These are phyloP conservation scores for Solanum gandarillasii DNA, from an alignment of 257 asterid genomes.

Conservation along the genomic window DNA sequence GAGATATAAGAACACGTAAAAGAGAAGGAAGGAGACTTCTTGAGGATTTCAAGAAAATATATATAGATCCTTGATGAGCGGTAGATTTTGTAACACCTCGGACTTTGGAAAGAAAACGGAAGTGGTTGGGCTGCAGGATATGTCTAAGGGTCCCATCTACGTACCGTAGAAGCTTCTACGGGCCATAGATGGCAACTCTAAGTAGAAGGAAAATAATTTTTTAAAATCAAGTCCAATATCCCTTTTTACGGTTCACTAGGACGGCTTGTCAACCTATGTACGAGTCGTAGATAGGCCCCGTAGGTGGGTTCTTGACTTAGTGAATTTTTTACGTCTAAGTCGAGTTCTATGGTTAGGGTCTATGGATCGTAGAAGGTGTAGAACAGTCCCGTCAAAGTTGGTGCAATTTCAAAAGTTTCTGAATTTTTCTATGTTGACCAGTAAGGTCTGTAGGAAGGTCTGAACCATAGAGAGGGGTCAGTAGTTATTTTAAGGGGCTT, in stretches of 20 bases:
- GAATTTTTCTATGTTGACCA: neutral
- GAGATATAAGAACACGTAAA: neutral
- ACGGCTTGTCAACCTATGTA: neutral
- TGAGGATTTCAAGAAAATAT: neutral
- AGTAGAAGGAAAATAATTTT: neutral
- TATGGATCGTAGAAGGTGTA: neutral
- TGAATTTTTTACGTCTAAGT: neutral
- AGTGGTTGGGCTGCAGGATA: neutral
- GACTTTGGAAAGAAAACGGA: no score
- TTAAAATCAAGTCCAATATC: no score
- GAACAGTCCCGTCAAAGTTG: neutral
- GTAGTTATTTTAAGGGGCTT: no score
- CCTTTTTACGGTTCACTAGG: no score
- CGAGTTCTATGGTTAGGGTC: neutral
- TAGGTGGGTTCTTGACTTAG: neutral
- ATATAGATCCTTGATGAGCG: neutral
- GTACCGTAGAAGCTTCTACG: neutral
- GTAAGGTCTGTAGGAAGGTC: neutral
- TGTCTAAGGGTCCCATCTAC: neutral
- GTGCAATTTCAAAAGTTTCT: neutral
- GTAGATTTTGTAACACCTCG: neutral
- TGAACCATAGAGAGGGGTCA: neutral
- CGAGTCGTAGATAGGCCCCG: neutral
- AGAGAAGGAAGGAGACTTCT: neutral
- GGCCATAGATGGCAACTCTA: neutral